A percentile compares a stretch with the other conserved stretches of the same genome.
phyloP scores from a whole-genome alignment of 495 filamentous ascomycete genomes.

The Xylaria flabelliformis region DNA sequence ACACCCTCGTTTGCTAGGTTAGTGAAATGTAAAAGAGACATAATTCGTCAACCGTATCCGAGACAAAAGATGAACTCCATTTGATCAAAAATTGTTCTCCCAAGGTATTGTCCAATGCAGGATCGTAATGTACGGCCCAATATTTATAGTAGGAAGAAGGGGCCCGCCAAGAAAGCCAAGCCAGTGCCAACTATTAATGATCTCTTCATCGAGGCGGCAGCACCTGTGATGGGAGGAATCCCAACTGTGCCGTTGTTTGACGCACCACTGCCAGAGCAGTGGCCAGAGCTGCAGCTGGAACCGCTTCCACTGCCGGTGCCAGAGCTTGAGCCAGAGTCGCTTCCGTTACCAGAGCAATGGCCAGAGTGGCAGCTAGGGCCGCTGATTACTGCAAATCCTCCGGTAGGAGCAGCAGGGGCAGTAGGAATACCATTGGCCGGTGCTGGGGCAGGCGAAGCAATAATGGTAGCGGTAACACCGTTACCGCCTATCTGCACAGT shows the following conservation, averaged over 20 bases:
- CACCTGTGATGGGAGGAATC: slow-evolving; percentile 29
- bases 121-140: neutral
- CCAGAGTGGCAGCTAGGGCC: neutral
- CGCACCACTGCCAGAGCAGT: slow-evolving; percentile 5
- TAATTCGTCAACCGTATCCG: slow-evolving; percentile 31
- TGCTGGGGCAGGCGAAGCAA: slow-evolving; percentile 22
- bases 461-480: slow-evolving; percentile 46
- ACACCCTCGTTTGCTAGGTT: slow-evolving; percentile 12
- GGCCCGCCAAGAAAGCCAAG: slow-evolving; percentile 35
- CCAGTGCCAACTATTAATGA: slow-evolving; percentile 35
- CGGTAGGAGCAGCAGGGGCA: neutral
- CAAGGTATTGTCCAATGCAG: neutral
- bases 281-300: neutral
- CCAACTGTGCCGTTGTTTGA: slow-evolving; percentile 28
- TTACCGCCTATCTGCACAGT: slow-evolving; percentile 39
- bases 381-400: neutral
- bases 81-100: neutral
- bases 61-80: slow-evolving; percentile 13
- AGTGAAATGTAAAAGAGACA: neutral
- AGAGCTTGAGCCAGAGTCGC: neutral
- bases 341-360: neutral
- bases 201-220: slow-evolving; percentile 35
- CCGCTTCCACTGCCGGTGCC: slow-evolving; percentile 13
- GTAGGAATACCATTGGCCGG: neutral
- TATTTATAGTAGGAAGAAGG: slow-evolving; percentile 37